Evolutionary conservation across 2,329 filamentous ascomycete genomes (phyloP).

Genomic region (Neofusicoccum umdonicola): DNA sequence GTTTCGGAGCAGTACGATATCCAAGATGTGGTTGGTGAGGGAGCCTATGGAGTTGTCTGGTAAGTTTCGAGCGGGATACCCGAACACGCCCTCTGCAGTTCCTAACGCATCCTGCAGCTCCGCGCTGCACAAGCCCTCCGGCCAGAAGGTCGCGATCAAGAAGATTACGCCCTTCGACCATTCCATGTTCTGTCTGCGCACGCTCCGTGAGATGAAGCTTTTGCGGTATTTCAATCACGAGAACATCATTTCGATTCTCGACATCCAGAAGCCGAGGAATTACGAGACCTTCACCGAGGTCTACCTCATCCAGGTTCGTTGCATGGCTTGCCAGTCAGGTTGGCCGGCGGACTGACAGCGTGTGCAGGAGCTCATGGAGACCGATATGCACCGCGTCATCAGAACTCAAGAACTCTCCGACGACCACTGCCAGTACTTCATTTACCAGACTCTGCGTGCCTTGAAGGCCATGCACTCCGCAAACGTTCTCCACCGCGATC

Average conservation of each 20-base stretch:
- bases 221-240: conserved; percentile 99
- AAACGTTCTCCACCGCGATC: conserved; percentile 93
- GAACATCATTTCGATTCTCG: conserved; percentile 99
- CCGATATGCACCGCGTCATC: conserved; percentile 98
- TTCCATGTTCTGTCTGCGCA: conserved; percentile 97
- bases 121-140: conserved; percentile 94
- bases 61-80: conserved; percentile 49
- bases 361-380: conserved; percentile 91
- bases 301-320: conserved; percentile 85
- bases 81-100: neutral
- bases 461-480: conserved; percentile 99
- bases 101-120: conserved; percentile 60
- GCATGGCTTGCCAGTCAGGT: neutral
- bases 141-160: conserved; percentile 99
- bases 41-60: conserved; percentile 98
- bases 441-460: conserved; percentile 96
- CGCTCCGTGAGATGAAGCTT: conserved; percentile 98
- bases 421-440: conserved; percentile 99
- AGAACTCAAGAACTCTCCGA: conserved; percentile 97
- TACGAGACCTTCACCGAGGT: conserved; percentile 97
- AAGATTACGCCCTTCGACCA: conserved; percentile 99
- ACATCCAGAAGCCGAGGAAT: conserved; percentile 96
- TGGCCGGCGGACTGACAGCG: conserved; percentile 20
- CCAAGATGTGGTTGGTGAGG: conserved; percentile 97
- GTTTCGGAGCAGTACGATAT: conserved; percentile 99